Conservation (phyloP, 768 basidiomycete genomes). For the Termitomyces sp. region DNA sequence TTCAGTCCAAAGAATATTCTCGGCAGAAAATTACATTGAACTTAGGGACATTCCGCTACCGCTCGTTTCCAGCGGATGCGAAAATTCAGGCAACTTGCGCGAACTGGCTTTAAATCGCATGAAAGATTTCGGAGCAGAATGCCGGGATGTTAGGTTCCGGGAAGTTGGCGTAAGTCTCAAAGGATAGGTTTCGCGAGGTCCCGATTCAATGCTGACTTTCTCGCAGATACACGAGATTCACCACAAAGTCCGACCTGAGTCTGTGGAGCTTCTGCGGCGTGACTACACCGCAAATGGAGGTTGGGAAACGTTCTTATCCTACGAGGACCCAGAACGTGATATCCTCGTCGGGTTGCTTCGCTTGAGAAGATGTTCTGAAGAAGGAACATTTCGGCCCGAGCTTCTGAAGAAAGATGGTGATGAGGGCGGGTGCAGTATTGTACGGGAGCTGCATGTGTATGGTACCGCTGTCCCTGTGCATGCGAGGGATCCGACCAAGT, state of each 20-base stretch:
- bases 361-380: conserved; percentile 91
- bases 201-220: conserved; percentile 2
- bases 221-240: conserved; percentile 95
- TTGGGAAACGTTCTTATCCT: conserved; percentile 99
- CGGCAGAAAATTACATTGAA: not conserved
- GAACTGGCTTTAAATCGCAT: conserved; percentile 95
- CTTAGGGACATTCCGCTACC: conserved; percentile 93
- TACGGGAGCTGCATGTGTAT: conserved; percentile 95
- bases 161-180: conserved; percentile 84
- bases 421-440: conserved; percentile 85
- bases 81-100: conserved; percentile 94
- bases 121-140: conserved; percentile 98
- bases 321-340: conserved; percentile 96
- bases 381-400: conserved; percentile 95
- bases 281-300: conserved; percentile 98
- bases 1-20: conserved; percentile 1
- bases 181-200: not conserved
- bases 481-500: conserved; percentile 95
- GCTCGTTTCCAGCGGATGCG: conserved; percentile 93
- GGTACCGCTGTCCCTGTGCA: conserved; percentile 98
- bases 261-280: conserved; percentile 89
- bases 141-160: conserved; percentile 94
- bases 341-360: conserved; percentile 93
- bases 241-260: conserved; percentile 93
- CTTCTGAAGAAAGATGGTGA: conserved; percentile 63